Evolutionary conservation across 345 rosid genomes (phyloP).

Genomic region (Dimocarpus longan): DNA sequence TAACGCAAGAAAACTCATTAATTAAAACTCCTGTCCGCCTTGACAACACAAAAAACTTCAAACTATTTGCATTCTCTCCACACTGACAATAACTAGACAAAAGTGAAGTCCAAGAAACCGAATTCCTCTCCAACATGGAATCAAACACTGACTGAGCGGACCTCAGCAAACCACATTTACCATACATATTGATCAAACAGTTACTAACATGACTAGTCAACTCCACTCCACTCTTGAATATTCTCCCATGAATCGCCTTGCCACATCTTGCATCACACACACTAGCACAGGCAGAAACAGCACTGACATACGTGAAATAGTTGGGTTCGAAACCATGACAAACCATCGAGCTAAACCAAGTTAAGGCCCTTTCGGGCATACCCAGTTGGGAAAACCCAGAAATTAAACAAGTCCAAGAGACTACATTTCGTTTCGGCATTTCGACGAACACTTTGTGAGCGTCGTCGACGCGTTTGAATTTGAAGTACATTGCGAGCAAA

Average conservation of each 20-base stretch:
- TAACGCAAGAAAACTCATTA: conserved; percentile 39
- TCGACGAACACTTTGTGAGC: conserved; percentile 30
- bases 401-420: conserved; percentile 35
- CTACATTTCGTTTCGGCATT: conserved; percentile 30
- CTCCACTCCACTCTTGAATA: conserved; percentile 31
- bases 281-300: conserved; percentile 36
- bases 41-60: conserved; percentile 22
- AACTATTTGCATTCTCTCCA: conserved; percentile 28
- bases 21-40: conserved; percentile 24
- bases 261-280: conserved; percentile 33
- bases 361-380: conserved; percentile 19
- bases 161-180: conserved; percentile 36
- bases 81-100: conserved; percentile 33
- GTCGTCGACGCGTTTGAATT: conserved; percentile 20
- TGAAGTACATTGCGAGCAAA: conserved; percentile 27
- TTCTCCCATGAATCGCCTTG: conserved; percentile 32
- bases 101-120: conserved; percentile 39
- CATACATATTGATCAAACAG: conserved; percentile 39
- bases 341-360: conserved; percentile 24
- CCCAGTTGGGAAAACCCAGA: conserved; percentile 33
- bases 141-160: conserved; percentile 31
- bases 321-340: conserved; percentile 27
- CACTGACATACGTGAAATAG: conserved; percentile 25
- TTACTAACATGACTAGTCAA: conserved; percentile 30
- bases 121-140: conserved; percentile 23